Conservation (phyloP, 2,329 filamentous ascomycete species). For the Periconia macrospinosa region DNA sequence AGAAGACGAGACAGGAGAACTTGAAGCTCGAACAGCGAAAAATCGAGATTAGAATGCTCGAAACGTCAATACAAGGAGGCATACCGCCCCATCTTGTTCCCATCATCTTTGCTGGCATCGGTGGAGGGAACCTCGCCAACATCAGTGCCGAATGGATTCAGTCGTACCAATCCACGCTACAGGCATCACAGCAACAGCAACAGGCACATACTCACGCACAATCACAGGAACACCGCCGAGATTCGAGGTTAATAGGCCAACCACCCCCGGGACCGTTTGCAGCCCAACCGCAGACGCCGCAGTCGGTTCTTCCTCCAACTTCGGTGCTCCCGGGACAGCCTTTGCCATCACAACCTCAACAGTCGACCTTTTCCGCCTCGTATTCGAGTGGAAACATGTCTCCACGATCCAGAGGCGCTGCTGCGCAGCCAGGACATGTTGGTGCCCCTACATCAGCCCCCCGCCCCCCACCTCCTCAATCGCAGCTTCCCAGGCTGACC, state of each 20-base stretch:
- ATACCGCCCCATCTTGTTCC: constrained; percentile 56
- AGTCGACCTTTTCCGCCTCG: constrained; percentile 44
- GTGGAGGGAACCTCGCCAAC: constrained; percentile 51
- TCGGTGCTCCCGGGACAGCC: constrained; percentile 43
- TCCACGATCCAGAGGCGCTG: constrained; percentile 31
- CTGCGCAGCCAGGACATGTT: constrained; percentile 28
- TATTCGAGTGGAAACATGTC: constrained; percentile 37
- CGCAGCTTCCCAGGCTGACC: constrained; percentile 53
- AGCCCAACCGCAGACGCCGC: constrained; percentile 32
- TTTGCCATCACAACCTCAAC: constrained; percentile 39
- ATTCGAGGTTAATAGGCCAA: constrained; percentile 47
- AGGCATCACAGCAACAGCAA: constrained; percentile 47
- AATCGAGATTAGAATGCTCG: constrained; percentile 56
- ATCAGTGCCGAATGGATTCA: constrained; percentile 55
- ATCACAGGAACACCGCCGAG: constrained; percentile 45
- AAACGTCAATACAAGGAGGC: constrained; percentile 55
- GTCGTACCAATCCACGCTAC: constrained; percentile 52
- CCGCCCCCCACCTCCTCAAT: constrained; percentile 47
- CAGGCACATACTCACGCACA: constrained; percentile 46
- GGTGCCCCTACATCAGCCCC: constrained; percentile 46
- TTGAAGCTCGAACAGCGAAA: constrained; percentile 54
- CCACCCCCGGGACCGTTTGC: constrained; percentile 34
- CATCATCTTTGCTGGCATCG: constrained; percentile 57
- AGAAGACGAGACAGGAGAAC: constrained; percentile 55
- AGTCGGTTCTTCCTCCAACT: constrained; percentile 34